Evolutionary conservation across 345 rosid species (phyloP).

Genomic region (Arabis alpina): DNA sequence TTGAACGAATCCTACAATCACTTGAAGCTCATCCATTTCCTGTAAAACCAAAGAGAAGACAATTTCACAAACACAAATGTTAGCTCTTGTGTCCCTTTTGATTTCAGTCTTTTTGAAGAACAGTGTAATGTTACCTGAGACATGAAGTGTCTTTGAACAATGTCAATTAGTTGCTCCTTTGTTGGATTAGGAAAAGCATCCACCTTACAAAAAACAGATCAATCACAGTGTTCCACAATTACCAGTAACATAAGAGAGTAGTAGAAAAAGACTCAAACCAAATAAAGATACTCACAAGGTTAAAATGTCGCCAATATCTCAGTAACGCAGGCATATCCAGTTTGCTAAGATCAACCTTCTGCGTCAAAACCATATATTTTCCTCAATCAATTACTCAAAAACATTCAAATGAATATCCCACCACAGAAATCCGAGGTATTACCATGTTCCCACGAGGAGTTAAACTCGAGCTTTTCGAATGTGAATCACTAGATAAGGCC

Average conservation of each 20-base stretch:
- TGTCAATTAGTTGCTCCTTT: constrained; percentile 78
- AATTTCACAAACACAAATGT: neutral
- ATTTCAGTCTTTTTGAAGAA: neutral
- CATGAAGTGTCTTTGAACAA: constrained; percentile 92
- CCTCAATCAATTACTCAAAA: neutral
- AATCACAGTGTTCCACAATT: neutral
- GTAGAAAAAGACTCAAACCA: neutral
- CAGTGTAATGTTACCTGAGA: constrained; percentile 63
- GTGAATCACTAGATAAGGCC: constrained; percentile 84
- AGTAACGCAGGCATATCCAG: constrained; percentile 85
- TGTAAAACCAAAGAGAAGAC: constrained; percentile 32
- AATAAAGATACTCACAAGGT: constrained; percentile 64
- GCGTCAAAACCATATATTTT: constrained; percentile 14
- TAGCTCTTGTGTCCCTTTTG: neutral
- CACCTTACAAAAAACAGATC: constrained; percentile 50
- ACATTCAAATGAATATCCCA: neutral
- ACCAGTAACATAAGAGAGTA: neutral
- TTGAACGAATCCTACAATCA: constrained; percentile 88
- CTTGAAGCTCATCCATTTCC: constrained; percentile 99
- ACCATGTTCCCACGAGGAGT: constrained; percentile 65
- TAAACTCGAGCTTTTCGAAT: constrained; percentile 67
- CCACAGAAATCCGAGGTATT: constrained; percentile 24
- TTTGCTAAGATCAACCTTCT: constrained; percentile 92
- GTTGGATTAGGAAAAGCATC: constrained; percentile 83
- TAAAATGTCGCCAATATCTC: constrained; percentile 90